Evolutionary conservation across 768 basidiomycete species (phyloP), one percentile per base, ranked within the genome.

Genomic region (Tulasnella sp.): DNA sequence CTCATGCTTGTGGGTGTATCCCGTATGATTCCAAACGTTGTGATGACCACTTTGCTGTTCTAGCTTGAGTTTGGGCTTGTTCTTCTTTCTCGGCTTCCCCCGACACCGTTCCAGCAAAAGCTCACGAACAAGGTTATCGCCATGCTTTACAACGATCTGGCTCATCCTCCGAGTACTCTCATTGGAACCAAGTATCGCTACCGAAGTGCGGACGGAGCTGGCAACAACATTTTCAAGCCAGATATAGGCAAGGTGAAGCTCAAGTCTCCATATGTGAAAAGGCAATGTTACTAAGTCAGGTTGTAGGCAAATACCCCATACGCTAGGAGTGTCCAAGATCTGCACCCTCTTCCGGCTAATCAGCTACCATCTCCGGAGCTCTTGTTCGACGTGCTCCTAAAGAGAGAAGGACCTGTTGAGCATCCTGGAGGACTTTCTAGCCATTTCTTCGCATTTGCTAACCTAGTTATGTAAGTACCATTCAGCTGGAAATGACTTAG

Each of bases 121-220:
- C 59, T 55, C n/a, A 29, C 46, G 53, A 33, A 54, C 32, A 50
- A 55, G 24, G 53, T 45, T 15, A 37, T 55, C 41, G 34, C 46
- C 15, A 8, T 58, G 32, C 53, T 48, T 15, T 89, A 87, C 63
- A 76, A 81, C 56, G 89, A 91, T 62, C 73, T 93, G 13, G 64
- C 77, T 0, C 88, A 90, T 62, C 88, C 88, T 3, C 73, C 86
- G 6, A 68, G 77, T 6, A 84, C 86, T 1, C 77, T 69, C 56
- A 63, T 87, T 34, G 78, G 83, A 13, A 67, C 71, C 22, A 57
- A 68, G 28, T 79, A 79, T 53, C 71, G 71, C 3, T 79, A 68
- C 58, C 74, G 83, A 37, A 65, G 70, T 13, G 72, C 74, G 0
- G 75, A 83, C 61, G 81, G 78, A 13, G 72, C 74, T 20, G 70